Conservation (phyloP, 1,139 yeast genomes). For the Saccharomyces hybrid region DNA sequence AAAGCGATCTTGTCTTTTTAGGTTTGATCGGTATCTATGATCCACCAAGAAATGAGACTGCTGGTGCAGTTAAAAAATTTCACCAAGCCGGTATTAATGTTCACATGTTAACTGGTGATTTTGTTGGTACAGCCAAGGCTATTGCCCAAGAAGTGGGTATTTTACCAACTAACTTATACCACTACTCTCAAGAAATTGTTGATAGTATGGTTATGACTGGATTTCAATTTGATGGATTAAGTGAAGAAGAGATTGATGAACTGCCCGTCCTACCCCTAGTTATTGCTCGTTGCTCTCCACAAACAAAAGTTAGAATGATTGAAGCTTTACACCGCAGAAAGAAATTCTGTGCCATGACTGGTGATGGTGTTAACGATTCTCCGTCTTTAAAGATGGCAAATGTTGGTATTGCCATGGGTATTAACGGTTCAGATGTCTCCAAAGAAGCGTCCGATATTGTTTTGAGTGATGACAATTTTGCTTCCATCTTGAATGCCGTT, state of each 20-base stretch:
- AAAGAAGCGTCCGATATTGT: constrained; percentile 99
- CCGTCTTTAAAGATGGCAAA: constrained; percentile 97
- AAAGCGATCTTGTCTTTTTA: constrained; percentile 66
- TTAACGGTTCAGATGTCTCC: constrained; percentile 95
- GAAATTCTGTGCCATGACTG: constrained; percentile 97
- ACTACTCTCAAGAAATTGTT: constrained; percentile 63
- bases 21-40: constrained; percentile 94
- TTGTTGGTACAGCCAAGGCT: constrained; percentile 82
- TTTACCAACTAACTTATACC: constrained; percentile 60
- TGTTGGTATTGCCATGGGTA: constrained; percentile 97
- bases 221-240: constrained; percentile 63
- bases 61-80: constrained; percentile 61
- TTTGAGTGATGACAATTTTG: constrained; percentile 90
- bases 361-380: constrained; percentile 98
- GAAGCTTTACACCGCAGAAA: constrained; percentile 87
- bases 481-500: constrained; percentile 85
- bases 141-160: constrained; percentile 92
- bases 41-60: constrained; percentile 88
- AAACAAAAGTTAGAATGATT: constrained; percentile 87
- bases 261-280: constrained; percentile 78
- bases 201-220: constrained; percentile 74
- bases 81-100: constrained; percentile 93
- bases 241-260: constrained; percentile 60
- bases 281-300: constrained; percentile 95
- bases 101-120: constrained; percentile 97